Evolutionary conservation across 441 rosid species (phyloP).

Genomic region (Capsella rubella): DNA sequence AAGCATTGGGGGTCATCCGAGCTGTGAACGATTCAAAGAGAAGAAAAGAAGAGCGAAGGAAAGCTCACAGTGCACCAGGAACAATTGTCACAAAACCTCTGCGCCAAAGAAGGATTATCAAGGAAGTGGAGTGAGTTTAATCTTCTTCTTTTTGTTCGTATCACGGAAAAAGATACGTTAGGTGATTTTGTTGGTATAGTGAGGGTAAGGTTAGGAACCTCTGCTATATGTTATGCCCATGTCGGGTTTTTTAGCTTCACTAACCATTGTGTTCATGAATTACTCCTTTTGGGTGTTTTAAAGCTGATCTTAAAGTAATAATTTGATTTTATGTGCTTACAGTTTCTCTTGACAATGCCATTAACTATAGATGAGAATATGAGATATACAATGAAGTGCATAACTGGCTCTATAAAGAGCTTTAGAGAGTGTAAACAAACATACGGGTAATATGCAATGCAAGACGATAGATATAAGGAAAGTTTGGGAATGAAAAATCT

Average conservation of each 20-base stretch:
- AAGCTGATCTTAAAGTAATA: not conserved
- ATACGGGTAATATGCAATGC: not conserved
- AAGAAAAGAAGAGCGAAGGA: slow-evolving; percentile 75
- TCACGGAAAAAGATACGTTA: not conserved
- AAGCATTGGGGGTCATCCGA: slow-evolving; percentile 59
- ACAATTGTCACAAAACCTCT: slow-evolving; percentile 55
- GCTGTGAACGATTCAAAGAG: slow-evolving; percentile 67
- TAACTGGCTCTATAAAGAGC: not conserved
- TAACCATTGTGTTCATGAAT: not conserved
- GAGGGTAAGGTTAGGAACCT: slow-evolving; percentile 16
- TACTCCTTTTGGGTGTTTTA: not conserved
- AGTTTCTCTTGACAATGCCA: not conserved
- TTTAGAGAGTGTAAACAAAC: not conserved
- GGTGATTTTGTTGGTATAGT: slow-evolving; percentile 13
- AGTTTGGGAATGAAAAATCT: not conserved
- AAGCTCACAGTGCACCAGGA: slow-evolving; percentile 94
- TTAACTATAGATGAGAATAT: not conserved
- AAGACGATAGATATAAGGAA: not conserved
- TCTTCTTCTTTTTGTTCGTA: slow-evolving; percentile 3
- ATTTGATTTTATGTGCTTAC: not conserved
- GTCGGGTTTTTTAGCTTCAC: not conserved
- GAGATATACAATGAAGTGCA: not conserved
- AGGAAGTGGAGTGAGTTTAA: slow-evolving; percentile 70
- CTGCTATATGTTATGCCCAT: not conserved
- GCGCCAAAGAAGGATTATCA: slow-evolving; percentile 79